These are phyloP conservation scores for Suillus ampliporus DNA, from an alignment of 768 basidiomycete genomes.

Conservation along the genomic window DNA sequence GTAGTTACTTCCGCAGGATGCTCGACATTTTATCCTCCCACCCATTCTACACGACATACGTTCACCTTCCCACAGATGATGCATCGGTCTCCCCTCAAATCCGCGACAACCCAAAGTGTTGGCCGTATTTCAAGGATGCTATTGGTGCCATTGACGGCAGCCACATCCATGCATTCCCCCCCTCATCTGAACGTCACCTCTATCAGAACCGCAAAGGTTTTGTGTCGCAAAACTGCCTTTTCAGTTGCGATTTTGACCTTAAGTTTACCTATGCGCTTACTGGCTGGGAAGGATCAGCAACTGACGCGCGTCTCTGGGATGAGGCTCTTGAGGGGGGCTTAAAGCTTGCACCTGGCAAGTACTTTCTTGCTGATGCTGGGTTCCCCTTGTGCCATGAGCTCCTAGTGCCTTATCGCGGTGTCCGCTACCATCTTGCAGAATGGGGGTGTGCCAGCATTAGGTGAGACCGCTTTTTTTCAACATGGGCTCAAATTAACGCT, in stretches of 20 bases:
- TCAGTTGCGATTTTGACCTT: conserved; percentile 22
- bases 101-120: neutral
- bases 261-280: conserved; percentile 18
- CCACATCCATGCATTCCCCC: neutral
- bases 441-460: neutral
- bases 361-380: conserved; percentile 28
- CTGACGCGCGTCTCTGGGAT: conserved; percentile 17
- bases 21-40: conserved; percentile 26
- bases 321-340: conserved; percentile 14
- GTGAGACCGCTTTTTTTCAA: neutral
- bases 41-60: conserved; percentile 30
- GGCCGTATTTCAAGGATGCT: neutral
- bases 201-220: conserved; percentile 20
- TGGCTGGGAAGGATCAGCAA: conserved; percentile 26
- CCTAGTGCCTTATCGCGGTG: neutral
- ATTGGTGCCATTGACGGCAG: neutral
- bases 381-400: conserved; percentile 17
- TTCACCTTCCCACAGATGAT: conserved; percentile 22
- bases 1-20: conserved; percentile 28
- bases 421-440: neutral
- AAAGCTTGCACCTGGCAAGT: conserved; percentile 36
- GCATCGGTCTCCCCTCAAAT: neutral
- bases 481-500: neutral
- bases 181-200: neutral
- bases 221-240: conserved; percentile 23